Evolutionary conservation across 2,329 filamentous ascomycete genomes (phyloP).

Genomic region (Trichoderma asperellum): DNA sequence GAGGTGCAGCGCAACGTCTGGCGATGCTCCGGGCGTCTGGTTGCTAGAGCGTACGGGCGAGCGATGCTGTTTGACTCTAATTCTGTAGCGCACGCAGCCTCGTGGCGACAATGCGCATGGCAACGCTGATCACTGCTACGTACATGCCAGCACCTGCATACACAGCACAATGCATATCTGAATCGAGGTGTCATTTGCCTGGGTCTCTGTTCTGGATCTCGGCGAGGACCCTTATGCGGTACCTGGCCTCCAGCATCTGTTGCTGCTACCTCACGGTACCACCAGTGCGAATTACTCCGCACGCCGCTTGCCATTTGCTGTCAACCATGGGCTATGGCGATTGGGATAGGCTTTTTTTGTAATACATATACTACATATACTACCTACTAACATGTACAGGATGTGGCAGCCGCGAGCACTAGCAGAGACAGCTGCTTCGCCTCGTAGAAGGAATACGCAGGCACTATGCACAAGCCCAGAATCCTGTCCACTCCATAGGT

Average conservation of each 20-base stretch:
- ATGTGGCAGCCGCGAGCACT: neutral
- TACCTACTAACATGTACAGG: too few species aligned
- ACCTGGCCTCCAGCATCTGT: neutral
- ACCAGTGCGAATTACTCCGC: neutral
- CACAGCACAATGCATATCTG: neutral
- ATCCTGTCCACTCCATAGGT: neutral
- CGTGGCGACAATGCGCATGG: neutral
- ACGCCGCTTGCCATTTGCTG: neutral
- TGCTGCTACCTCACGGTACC: neutral
- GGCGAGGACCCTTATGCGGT: neutral
- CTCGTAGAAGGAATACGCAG: neutral
- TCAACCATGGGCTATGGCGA: neutral
- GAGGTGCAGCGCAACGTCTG: neutral
- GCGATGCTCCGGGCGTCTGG: slow-evolving; percentile 4
- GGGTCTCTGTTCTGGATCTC: slow-evolving; percentile 16
- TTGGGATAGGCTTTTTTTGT: neutral
- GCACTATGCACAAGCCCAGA: neutral
- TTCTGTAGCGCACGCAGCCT: slow-evolving; percentile 2
- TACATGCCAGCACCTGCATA: neutral
- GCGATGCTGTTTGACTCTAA: neutral
- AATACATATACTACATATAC: too few species aligned
- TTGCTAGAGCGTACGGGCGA: neutral
- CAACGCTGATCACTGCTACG: slow-evolving; percentile 11
- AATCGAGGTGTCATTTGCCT: slow-evolving; percentile 8
- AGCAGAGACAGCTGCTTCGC: neutral